Base-by-base conservation (phyloP, 1,284 basidiomycete genomes). In the Uromyces viciae-fabae region DNA sequence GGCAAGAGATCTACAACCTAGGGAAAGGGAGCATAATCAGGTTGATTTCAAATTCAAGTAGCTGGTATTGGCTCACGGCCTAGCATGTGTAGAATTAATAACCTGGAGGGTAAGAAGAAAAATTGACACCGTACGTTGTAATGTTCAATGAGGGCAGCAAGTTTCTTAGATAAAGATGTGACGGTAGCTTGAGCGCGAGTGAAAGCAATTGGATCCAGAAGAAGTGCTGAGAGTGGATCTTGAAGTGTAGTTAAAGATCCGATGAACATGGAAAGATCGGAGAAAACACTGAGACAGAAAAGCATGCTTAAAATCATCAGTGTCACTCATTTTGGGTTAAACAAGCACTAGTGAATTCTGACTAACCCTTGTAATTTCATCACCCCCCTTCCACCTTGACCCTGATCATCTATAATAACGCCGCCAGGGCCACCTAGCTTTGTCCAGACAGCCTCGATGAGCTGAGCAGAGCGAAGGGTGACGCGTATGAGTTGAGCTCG, bases 361-460 rank as follows among this genome's bases (percentile, higher is more conserved):
- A 62, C 68, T 72, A 33, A 81, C 78, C 78, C 78, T 64, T 81
- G 78, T 56, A 81, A 73, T 36, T 60, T 40, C 78, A 81, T 81
- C 33, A 81, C 42, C 3, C 78, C 78, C n/a, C 71, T 62, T 2
- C 71, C 71, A 31, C 58, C 71, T 60, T 81, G 56, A 46, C 58
- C 71, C 42, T 81, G 66, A 36, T 81, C 78, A 36, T 81, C 69
- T 28, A 73, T n/a, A n/a, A 81, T 81, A 31, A 74, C 69, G n/a
- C 71, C 71, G 14, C 2, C 78, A 38, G 52, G 52, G 25, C 71
- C 71, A 17, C 69, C 69, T 11, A 81, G 69, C 38, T 81, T 74
- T n/a, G 69, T 49, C 78, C 78, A 81, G 17, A 81, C 46, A 8
- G 69, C 69, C 31, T 74, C 58, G 42, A 81, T 64, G 71, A 81